Conservation (phyloP, 2,329 filamentous ascomycete species). For the Colletotrichum sp. region DNA sequence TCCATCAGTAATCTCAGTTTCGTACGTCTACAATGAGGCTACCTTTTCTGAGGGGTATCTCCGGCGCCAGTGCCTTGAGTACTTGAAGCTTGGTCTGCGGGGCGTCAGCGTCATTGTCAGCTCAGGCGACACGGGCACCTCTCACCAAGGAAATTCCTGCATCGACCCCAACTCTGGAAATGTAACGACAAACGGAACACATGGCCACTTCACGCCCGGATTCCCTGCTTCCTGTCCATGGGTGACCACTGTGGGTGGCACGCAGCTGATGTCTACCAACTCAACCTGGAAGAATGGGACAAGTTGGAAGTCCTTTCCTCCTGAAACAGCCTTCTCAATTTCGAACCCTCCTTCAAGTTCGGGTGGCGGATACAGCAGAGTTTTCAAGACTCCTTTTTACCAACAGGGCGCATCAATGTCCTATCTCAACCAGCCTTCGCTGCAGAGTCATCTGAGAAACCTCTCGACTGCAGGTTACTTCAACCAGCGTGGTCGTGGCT, state of each 20-base stretch:
- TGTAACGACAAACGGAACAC: constrained; percentile 22
- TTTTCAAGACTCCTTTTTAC: background rate
- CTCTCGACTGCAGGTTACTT: constrained; percentile 25
- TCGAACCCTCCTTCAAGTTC: background rate
- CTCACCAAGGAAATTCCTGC: constrained; percentile 9
- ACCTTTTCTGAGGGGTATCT: constrained; percentile 42
- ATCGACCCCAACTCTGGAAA: background rate
- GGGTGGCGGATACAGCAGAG: background rate
- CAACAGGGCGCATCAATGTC: background rate
- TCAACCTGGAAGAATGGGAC: background rate
- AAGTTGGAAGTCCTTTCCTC: background rate
- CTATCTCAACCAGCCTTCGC: background rate
- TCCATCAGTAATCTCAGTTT: background rate
- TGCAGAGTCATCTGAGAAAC: background rate
- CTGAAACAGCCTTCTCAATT: background rate
- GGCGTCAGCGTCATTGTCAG: constrained; percentile 41
- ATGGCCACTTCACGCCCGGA: constrained; percentile 42
- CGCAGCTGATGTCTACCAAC: background rate
- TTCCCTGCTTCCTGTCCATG: constrained; percentile 53
- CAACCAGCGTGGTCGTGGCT: constrained; percentile 39
- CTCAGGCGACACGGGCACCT: constrained; percentile 38
- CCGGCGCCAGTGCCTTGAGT: constrained; percentile 42
- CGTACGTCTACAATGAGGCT: background rate
- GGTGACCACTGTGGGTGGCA: constrained; percentile 45
- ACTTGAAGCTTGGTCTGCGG: constrained; percentile 47